Base-by-base conservation (phyloP, 2,329 filamentous ascomycete species). In the Cladophialophora immunda region DNA sequence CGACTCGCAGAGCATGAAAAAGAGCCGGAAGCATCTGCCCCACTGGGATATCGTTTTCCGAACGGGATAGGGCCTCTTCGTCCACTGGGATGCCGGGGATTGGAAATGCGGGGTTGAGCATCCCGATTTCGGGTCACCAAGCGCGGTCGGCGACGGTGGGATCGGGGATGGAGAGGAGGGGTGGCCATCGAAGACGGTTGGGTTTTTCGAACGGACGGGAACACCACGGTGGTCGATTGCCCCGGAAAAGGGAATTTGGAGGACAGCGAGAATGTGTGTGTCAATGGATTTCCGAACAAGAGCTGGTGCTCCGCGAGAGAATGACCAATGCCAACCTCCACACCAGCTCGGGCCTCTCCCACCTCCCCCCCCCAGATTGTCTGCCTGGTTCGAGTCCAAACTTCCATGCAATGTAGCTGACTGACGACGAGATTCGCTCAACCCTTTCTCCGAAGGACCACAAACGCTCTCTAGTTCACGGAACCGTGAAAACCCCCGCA, bases 31-130 rank as follows among this genome's bases (percentile, higher is more conserved):
- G 9, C 4, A 7, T 9, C 32, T 13, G 38, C 38, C 38, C 38
- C 38, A 41, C 38, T 41, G 38, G 38, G 38, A n/a, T 41, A 41
- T 41, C 38, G n/a, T n/a, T 41, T 41, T 41, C 38, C n/a, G 38
- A 41, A 41, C 11, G 9, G 34, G 34, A 15, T 4, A 30, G 29
- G 8, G 4, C 29, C 4, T 8, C 8, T 8, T 8, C 29, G 8
- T 30, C 32, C 32, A 34, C 11, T 34, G 9, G 32, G 9, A 34
- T 5, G 32, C 5, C 32, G 2, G 9, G 32, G 32, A 34, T 34
- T 34, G 32, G 32, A 41, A 41, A 41, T 41, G 38, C 38, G 38
- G 38, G 38, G 38, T 13, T 41, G 38, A 38, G 9, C 30, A 38
- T 41, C 38, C 38, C 38, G 38, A 41, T 41, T n/a, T 41, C 38